These are phyloP conservation scores for Gardenia jasminoides DNA, from an alignment of 257 asterid genomes.

Conservation along the genomic window DNA sequence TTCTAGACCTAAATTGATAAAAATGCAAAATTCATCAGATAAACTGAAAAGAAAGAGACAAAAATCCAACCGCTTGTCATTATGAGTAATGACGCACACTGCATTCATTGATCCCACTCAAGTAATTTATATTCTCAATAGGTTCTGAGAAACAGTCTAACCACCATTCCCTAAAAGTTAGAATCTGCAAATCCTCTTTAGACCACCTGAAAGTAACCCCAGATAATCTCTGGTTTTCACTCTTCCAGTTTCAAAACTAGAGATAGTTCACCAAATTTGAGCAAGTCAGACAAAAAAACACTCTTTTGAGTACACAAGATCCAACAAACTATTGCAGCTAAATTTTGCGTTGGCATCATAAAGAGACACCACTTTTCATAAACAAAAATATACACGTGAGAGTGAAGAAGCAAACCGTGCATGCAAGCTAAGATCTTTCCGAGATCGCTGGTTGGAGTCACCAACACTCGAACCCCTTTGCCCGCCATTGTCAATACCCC, in stretches of 20 bases:
- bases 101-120: neutral
- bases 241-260: neutral
- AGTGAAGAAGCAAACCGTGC: constrained; percentile 67
- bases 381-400: neutral
- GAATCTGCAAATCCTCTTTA: neutral
- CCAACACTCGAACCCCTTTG: constrained; percentile 90
- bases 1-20: constrained; percentile 59
- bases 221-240: neutral
- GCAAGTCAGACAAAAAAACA: neutral
- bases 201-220: neutral
- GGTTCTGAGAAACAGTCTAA: neutral
- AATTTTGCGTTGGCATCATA: neutral
- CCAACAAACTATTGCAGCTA: neutral
- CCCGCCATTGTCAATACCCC: constrained; percentile 98
- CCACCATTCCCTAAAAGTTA: neutral
- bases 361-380: neutral
- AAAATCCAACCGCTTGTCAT: too few species aligned
- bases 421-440: constrained; percentile 97
- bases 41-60: neutral
- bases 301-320: neutral
- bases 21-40: constrained; percentile 8
- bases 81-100: neutral
- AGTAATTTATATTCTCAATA: neutral
- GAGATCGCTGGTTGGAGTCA: constrained; percentile 97
- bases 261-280: neutral